phyloP scores from a whole-genome alignment of 2,329 filamentous ascomycete genomes.

The Penicillium sp. region DNA sequence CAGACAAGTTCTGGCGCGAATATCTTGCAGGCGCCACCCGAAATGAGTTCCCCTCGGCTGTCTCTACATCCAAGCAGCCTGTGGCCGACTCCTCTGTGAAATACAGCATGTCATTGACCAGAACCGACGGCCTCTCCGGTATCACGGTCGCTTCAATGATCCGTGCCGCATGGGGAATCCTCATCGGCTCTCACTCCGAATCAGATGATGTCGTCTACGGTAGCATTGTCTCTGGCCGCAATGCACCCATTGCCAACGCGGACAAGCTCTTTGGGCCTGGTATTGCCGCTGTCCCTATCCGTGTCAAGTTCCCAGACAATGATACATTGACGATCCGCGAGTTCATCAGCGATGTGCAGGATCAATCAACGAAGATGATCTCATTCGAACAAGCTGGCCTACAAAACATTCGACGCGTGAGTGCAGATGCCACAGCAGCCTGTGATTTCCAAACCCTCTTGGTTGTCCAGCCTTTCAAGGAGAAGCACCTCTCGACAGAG shows the following conservation, averaged over 20 bases:
- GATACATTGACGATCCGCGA: conserved; percentile 5
- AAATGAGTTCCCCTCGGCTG: conserved; percentile 45
- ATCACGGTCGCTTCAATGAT: conserved; percentile 47
- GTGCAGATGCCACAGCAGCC: conserved; percentile 8
- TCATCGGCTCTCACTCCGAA: conserved; percentile 41
- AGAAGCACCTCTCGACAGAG: background rate
- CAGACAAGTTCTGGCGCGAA: conserved; percentile 49
- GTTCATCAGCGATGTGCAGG: conserved; percentile 7
- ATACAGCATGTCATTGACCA: background rate
- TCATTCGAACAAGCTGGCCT: conserved; percentile 19
- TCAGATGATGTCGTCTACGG: conserved; percentile 47
- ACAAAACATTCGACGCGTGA: conserved; percentile 18
- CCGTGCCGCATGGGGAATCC: conserved; percentile 47
- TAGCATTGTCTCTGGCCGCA: conserved; percentile 47
- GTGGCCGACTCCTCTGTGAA: conserved; percentile 35
- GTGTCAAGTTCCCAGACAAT: conserved; percentile 11
- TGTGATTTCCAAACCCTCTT: conserved; percentile 13
- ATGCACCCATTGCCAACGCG: conserved; percentile 41
- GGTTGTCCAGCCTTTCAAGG: conserved; percentile 11
- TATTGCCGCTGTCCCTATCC: conserved; percentile 17
- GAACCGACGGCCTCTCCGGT: conserved; percentile 2
- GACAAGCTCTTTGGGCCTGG: conserved; percentile 37
- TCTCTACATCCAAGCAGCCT: conserved; percentile 23
- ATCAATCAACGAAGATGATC: conserved; percentile 12
- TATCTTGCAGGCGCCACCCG: conserved; percentile 47